phyloP scores from a whole-genome alignment of 2,329 filamentous ascomycete genomes.

The Beauveria australis region DNA sequence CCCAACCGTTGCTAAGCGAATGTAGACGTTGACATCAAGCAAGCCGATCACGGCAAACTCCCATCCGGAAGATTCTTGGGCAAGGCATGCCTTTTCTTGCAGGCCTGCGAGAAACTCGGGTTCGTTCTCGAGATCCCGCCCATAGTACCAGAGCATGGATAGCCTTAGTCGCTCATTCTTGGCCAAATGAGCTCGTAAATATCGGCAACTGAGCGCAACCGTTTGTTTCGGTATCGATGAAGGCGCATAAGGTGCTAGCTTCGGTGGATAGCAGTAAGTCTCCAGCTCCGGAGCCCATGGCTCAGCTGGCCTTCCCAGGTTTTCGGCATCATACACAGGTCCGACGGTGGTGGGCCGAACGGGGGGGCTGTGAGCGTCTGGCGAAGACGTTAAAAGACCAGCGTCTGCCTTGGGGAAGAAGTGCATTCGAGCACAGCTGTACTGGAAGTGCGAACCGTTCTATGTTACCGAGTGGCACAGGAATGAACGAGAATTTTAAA shows the following conservation, averaged over 20 bases:
- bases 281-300: not conserved
- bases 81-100: constrained; percentile 33
- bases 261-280: not conserved
- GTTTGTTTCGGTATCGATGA: not conserved
- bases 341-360: not conserved
- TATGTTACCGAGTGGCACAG: not conserved
- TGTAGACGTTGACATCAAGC: constrained; percentile 33
- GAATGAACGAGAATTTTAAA: not conserved
- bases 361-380: not conserved
- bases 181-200: constrained; percentile 19
- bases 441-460: not conserved
- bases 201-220: constrained; percentile 6
- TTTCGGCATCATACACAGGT: not conserved
- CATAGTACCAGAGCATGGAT: constrained; percentile 36
- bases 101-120: constrained; percentile 30
- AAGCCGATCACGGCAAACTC: constrained; percentile 37
- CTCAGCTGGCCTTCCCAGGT: not conserved
- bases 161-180: constrained; percentile 23
- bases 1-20: constrained; percentile 32
- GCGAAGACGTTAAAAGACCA: constrained; percentile 16
- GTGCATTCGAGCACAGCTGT: not conserved
- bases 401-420: constrained; percentile 22
- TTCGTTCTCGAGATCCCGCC: constrained; percentile 29
- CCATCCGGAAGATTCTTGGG: constrained; percentile 34
- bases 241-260: not conserved